Evolutionary conservation across 1,284 basidiomycete species (phyloP).

Genomic region (Sparassis latifolia): DNA sequence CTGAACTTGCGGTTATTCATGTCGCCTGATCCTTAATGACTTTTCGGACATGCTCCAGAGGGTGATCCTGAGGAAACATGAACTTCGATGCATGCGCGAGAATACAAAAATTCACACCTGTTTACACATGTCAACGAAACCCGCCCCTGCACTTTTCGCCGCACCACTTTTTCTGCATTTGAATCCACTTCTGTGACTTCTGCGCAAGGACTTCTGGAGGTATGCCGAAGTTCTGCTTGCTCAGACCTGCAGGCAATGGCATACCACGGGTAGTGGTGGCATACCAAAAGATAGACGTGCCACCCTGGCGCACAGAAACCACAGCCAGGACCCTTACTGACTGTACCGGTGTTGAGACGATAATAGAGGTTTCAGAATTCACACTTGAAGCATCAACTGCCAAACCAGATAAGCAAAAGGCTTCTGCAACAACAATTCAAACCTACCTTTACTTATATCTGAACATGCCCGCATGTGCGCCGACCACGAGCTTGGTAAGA

Average conservation of each 20-base stretch:
- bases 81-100: too few species aligned
- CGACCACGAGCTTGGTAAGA: too few species aligned
- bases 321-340: too few species aligned
- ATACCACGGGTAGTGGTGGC: slow-evolving; percentile 11
- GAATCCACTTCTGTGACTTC: slow-evolving; percentile 91
- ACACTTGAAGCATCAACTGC: too few species aligned
- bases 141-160: slow-evolving; percentile 86
- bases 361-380: too few species aligned
- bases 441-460: too few species aligned
- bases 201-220: slow-evolving; percentile 74
- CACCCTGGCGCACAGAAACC: too few species aligned
- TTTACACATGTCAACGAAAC: slow-evolving; percentile 89
- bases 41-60: slow-evolving; percentile 94
- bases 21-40: slow-evolving; percentile 98
- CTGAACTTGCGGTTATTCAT: slow-evolving; percentile 97
- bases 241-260: slow-evolving; percentile 14
- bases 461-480: too few species aligned
- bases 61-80: slow-evolving; percentile 57
- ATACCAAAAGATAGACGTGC: too few species aligned
- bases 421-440: too few species aligned
- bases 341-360: too few species aligned
- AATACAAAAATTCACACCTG: slow-evolving; percentile 47
- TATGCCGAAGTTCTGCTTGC: slow-evolving; percentile 50
- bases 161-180: slow-evolving; percentile 88
- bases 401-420: too few species aligned